Evolutionary conservation across 768 basidiomycete species (phyloP).

Genomic region (Tylopilus sp.): DNA sequence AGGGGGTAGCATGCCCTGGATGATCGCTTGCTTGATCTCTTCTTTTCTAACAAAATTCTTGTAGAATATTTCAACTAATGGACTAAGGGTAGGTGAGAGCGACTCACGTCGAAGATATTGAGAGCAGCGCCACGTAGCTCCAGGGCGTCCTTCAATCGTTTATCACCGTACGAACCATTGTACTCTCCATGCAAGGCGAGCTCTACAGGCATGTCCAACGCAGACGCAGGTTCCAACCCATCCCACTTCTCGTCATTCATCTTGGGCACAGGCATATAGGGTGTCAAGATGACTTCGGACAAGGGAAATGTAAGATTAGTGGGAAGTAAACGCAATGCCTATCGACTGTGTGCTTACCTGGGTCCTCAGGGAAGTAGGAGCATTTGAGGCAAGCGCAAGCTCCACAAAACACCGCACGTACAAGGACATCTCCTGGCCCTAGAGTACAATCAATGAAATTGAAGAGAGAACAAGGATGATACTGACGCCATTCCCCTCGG

Average conservation of each 20-base stretch:
- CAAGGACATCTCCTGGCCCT: conserved; percentile 56
- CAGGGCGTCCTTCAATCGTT: conserved; percentile 60
- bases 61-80: neutral
- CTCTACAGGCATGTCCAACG: conserved; percentile 79
- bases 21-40: conserved; percentile 62
- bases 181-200: conserved; percentile 87
- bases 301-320: conserved; percentile 56
- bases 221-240: conserved; percentile 74
- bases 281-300: conserved; percentile 62
- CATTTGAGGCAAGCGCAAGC: conserved; percentile 89
- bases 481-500: conserved; percentile 63
- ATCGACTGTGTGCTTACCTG: conserved; percentile 49
- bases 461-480: neutral
- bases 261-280: conserved; percentile 75
- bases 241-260: conserved; percentile 93
- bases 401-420: conserved; percentile 82
- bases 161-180: conserved; percentile 58
- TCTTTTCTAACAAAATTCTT: conserved; percentile 79
- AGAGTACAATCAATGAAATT: conserved; percentile 3
- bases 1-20: conserved; percentile 68
- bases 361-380: conserved; percentile 81
- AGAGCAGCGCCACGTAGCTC: conserved; percentile 77
- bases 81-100: neutral
- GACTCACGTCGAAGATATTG: conserved; percentile 74
- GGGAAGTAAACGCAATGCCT: conserved; percentile 62